Base-by-base conservation (phyloP, 192 early-diverging fungal genomes). In the Chytriomyces sp. region DNA sequence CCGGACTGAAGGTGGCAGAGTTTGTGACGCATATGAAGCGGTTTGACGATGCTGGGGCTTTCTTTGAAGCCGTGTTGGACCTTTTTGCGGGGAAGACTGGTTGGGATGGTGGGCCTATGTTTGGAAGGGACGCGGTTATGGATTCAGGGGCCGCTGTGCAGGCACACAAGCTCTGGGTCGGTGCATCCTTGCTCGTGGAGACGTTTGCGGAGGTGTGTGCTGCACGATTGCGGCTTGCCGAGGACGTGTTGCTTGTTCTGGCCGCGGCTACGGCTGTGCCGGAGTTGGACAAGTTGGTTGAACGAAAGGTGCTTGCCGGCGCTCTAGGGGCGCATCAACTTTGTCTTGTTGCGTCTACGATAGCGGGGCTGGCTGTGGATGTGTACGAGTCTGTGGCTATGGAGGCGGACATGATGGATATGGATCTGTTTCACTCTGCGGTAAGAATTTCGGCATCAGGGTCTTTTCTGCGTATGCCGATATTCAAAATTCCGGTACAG, bases 331-430 rank as follows among this genome's bases (percentile, higher is more conserved):
- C n/a, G 30, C 14, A 58, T n/a, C 22, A n/a, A n/a, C n/a, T 36
- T 62, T 39, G 19, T 22, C 31, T 12, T 12, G 17, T 62, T 28
- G n/a, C 33, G 0, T 38, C 17, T 37, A n/a, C 36, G 7, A 36
- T 62, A 19, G 31, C 38, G 10, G 19, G 17, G 31, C 14, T 52
- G 64, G 39, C 10, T 2, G n/a, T 32, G 30, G n/a, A 8, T 30
- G 5, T 58, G 2, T 14, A 28, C 28, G n/a, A 12, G 12, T 14
- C 19, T 14, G 12, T 3, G 56, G 4, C 30, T 14, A 14, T 28
- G 4, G 30, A 39, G 19, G 39, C 17, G 17, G 62, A 64, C 8
- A 64, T 64, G 39, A 64, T 61, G 33, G 59, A 61, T 61, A 37
- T 61, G 36, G 59, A 37, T 26, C 17, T 26, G 12, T 17, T 57